These are phyloP conservation scores for Pythium chondricola DNA, from an alignment of 352 stramenopile genomes.

Conservation along the genomic window DNA sequence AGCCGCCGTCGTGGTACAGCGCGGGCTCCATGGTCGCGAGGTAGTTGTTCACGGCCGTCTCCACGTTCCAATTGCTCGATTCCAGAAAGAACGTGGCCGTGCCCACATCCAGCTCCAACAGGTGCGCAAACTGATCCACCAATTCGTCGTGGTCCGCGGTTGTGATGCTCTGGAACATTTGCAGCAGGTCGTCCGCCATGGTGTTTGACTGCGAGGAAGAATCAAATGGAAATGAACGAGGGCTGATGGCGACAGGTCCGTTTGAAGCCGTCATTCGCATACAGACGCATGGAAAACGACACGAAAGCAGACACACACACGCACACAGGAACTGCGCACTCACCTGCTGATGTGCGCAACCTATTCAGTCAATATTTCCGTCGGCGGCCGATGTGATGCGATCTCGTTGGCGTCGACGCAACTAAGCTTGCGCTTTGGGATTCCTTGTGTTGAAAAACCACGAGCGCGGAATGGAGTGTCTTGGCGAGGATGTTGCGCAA, in stretches of 20 bases:
- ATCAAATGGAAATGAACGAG: neutral
- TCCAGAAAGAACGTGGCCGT: slow-evolving; percentile 84
- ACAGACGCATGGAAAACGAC: no score
- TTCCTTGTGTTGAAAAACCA: neutral
- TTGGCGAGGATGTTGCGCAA: neutral
- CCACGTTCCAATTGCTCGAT: slow-evolving; percentile 86
- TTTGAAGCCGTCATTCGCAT: no score
- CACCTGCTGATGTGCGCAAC: no score
- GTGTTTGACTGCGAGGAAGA: neutral
- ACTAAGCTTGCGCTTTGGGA: neutral
- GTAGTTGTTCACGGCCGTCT: slow-evolving; percentile 81
- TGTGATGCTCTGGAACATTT: slow-evolving; percentile 87
- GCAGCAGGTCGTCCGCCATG: slow-evolving; percentile 79
- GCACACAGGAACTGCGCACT: no score
- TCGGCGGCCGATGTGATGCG: no score
- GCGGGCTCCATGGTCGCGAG: slow-evolving; percentile 55
- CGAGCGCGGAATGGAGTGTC: neutral
- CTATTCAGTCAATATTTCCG: no score
- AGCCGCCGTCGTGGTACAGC: slow-evolving; percentile 16
- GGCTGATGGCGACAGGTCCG: neutral
- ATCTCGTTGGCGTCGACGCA: no score
- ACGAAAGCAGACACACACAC: no score
- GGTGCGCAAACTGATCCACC: slow-evolving; percentile 74
- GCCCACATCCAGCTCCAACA: slow-evolving; percentile 59
- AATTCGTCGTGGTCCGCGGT: slow-evolving; percentile 81